These are phyloP conservation scores for Gloeostereum incarnatum DNA, from an alignment of 768 basidiomycete genomes.

Conservation along the genomic window DNA sequence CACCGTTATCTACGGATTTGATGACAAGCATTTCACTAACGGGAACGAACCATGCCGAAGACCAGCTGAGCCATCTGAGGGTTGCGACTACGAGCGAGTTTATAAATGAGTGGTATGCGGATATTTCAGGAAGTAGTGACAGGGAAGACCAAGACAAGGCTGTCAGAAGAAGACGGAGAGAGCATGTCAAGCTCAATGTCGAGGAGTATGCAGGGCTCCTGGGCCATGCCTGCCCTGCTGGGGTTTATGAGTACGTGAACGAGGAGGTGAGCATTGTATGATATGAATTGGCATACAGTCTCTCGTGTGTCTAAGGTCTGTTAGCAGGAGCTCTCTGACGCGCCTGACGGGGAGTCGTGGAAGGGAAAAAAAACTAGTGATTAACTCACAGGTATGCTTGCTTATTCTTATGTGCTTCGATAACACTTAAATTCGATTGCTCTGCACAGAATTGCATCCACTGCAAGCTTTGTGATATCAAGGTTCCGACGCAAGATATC, in stretches of 20 bases:
- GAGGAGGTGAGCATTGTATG: conserved; percentile 35
- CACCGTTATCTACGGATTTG: conserved; percentile 88
- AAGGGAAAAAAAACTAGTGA: conserved; percentile 84
- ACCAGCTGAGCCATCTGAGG: conserved; percentile 84
- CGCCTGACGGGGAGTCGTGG: conserved; percentile 42
- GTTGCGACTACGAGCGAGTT: conserved; percentile 25
- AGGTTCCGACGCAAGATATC: conserved; percentile 94
- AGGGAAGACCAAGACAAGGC: conserved; percentile 14
- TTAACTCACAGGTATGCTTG: conserved; percentile 82
- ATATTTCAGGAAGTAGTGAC: conserved; percentile 3
- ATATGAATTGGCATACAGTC: neutral
- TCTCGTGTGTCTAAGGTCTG: neutral
- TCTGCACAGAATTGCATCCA: conserved; percentile 86
- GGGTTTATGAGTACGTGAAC: conserved; percentile 93
- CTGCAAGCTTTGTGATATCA: conserved; percentile 94
- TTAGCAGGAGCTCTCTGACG: neutral
- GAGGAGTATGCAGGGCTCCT: conserved; percentile 80
- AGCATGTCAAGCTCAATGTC: conserved; percentile 71
- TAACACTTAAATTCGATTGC: conserved; percentile 3
- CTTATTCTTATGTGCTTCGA: neutral
- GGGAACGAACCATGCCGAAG: conserved; percentile 95
- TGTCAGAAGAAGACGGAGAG: conserved; percentile 32
- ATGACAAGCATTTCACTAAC: conserved; percentile 86
- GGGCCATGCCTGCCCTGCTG: conserved; percentile 88
- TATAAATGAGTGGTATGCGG: conserved; percentile 16